These are phyloP conservation scores for Rosellinia necatrix DNA, from an alignment of 2,329 filamentous ascomycete genomes.

Conservation along the genomic window DNA sequence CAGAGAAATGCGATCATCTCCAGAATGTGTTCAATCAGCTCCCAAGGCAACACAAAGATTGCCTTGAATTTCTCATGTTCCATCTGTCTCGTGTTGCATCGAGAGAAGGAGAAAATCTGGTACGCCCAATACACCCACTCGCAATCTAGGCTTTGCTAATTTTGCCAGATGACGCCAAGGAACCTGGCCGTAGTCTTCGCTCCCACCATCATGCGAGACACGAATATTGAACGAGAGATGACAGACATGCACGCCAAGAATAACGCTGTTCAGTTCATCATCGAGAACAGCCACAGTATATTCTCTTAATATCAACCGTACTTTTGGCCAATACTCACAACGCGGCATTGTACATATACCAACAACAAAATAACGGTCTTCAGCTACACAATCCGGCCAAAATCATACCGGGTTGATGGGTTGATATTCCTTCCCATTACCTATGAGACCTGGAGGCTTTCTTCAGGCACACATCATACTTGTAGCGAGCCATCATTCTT, in stretches of 20 bases:
- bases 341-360: conserved; percentile 36
- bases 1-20: conserved; percentile 72
- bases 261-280: conserved; percentile 85
- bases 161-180: conserved; percentile 82
- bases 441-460: background rate
- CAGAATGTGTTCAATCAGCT: conserved; percentile 76
- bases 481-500: conserved; percentile 13
- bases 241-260: conserved; percentile 95
- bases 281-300: conserved; percentile 85
- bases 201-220: conserved; percentile 93
- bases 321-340: conserved; percentile 3
- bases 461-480: background rate
- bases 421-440: conserved; percentile 8
- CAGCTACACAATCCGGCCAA: background rate
- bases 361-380: conserved; percentile 6
- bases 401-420: background rate
- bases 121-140: conserved; percentile 48
- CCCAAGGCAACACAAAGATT: conserved; percentile 83
- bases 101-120: conserved; percentile 82
- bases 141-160: conserved; percentile 32
- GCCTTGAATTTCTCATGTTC: conserved; percentile 91
- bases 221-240: conserved; percentile 90
- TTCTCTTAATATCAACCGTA: conserved; percentile 58
- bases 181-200: conserved; percentile 97
- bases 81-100: conserved; percentile 87